These are phyloP conservation scores for Petrea volubilis DNA, from an alignment of 257 asterid genomes.

Conservation along the genomic window DNA sequence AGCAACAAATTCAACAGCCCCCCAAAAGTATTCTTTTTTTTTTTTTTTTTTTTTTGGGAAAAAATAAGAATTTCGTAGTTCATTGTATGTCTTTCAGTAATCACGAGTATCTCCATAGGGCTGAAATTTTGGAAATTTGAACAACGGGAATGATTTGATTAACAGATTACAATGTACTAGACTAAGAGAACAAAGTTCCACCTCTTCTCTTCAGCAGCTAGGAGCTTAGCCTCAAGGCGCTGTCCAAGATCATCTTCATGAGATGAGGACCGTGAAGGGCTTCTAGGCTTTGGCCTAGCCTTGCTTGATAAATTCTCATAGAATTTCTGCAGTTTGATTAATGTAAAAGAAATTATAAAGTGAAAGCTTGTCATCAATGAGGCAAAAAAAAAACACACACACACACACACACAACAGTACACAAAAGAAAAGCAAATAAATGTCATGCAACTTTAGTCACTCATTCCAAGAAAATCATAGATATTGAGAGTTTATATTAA, in stretches of 20 bases:
- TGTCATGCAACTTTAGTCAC: not conserved
- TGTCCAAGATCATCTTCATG: slow-evolving; percentile 82
- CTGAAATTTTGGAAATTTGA: not conserved
- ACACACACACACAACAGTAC: not conserved
- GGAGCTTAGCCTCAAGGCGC: slow-evolving; percentile 97
- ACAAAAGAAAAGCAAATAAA: not conserved
- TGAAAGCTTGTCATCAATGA: too few relatives aligned
- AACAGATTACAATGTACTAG: not conserved
- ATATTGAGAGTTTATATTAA: not conserved
- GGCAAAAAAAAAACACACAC: not conserved
- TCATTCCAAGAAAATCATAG: not conserved
- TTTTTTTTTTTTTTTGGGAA: too few relatives aligned
- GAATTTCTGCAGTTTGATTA: slow-evolving; percentile 62
- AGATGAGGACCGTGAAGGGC: slow-evolving; percentile 72
- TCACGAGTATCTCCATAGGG: not conserved
- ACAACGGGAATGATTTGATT: not conserved
- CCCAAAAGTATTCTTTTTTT: too few relatives aligned
- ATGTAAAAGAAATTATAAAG: not conserved
- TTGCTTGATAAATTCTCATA: slow-evolving; percentile 82
- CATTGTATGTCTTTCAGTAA: not conserved
- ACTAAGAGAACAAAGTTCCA: slow-evolving; percentile 6
- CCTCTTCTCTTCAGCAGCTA: slow-evolving; percentile 97
- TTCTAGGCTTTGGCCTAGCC: slow-evolving; percentile 87
- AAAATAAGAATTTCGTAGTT: not conserved
- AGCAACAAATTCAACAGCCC: not conserved